Evolutionary conservation across 345 rosid species (phyloP).

Genomic region (Iberis pinnata): DNA sequence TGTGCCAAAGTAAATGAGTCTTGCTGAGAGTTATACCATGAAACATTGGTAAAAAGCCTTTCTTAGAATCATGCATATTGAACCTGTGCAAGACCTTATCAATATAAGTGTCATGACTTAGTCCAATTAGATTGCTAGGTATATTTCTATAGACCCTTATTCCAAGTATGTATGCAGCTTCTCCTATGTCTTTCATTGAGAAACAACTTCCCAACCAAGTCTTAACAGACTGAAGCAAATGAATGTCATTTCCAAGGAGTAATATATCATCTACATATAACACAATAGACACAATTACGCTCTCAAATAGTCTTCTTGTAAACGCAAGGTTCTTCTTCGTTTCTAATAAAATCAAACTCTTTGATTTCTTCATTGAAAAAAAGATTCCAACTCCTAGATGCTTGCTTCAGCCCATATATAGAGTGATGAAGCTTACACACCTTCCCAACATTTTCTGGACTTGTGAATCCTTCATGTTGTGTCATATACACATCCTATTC

Average conservation of each 20-base stretch:
- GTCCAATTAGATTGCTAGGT: neutral
- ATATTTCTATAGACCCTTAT: neutral
- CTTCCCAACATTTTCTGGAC: neutral
- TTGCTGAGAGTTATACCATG: neutral
- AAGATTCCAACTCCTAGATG: neutral
- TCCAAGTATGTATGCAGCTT: neutral
- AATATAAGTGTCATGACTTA: neutral
- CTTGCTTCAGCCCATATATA: neutral
- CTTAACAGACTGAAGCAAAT: neutral
- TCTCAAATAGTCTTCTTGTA: slow-evolving; percentile 3
- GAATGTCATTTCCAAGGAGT: neutral
- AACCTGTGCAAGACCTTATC: neutral
- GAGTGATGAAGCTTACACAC: neutral
- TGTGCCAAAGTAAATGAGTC: neutral
- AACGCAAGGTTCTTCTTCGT: neutral
- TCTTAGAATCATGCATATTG: neutral
- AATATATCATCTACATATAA: neutral
- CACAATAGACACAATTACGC: neutral
- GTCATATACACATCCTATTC: neutral
- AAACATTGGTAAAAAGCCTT: neutral
- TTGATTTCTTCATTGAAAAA: neutral
- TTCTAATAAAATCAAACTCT: neutral
- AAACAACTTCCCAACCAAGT: neutral
- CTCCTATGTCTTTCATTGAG: neutral
- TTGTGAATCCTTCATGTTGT: neutral